phyloP scores from a whole-genome alignment of 352 stramenopile genomes.

The Phytopythium ostracodes region DNA sequence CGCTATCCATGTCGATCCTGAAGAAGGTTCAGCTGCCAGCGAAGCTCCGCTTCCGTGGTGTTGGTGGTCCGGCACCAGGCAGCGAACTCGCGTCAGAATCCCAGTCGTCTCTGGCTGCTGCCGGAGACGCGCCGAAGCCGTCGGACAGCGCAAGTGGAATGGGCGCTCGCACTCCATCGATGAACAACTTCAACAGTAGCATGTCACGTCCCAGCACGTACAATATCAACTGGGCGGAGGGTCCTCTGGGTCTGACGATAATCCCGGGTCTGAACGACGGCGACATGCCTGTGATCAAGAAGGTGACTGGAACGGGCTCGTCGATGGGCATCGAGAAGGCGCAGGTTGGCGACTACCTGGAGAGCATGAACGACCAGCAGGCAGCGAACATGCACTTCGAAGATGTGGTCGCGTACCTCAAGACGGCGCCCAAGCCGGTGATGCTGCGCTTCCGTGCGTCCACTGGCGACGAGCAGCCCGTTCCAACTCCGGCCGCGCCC shows the following conservation, averaged over 20 bases:
- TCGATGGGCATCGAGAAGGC: conserved; percentile 77
- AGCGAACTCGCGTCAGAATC: conserved; percentile 11
- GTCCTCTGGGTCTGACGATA: conserved; percentile 78
- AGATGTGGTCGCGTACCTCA: conserved; percentile 77
- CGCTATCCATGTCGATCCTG: conserved; percentile 85
- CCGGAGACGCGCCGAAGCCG: not conserved
- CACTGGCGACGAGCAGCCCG: conserved; percentile 26
- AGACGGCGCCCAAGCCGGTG: conserved; percentile 77
- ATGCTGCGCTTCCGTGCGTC: conserved; percentile 60
- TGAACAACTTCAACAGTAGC: conserved; percentile 42
- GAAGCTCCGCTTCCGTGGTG: conserved; percentile 80
- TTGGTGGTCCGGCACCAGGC: conserved; percentile 50
- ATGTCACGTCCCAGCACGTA: conserved; percentile 68
- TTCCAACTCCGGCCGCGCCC: conserved; percentile 12
- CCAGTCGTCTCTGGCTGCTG: not conserved
- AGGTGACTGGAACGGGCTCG: conserved; percentile 80
- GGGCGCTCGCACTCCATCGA: conserved; percentile 14
- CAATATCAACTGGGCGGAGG: conserved; percentile 75
- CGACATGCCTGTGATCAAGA: conserved; percentile 85
- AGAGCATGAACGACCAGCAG: conserved; percentile 77
- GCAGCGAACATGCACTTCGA: conserved; percentile 74
- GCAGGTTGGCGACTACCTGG: conserved; percentile 75
- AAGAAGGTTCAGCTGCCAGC: conserved; percentile 86
- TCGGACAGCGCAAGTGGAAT: conserved; percentile 1
- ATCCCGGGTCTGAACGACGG: conserved; percentile 77